A percentile compares a stretch with the other conserved stretches of the same genome.
These are phyloP conservation scores for Neurospora hispaniola DNA, from an alignment of 495 filamentous ascomycete species.

Conservation along the genomic window DNA sequence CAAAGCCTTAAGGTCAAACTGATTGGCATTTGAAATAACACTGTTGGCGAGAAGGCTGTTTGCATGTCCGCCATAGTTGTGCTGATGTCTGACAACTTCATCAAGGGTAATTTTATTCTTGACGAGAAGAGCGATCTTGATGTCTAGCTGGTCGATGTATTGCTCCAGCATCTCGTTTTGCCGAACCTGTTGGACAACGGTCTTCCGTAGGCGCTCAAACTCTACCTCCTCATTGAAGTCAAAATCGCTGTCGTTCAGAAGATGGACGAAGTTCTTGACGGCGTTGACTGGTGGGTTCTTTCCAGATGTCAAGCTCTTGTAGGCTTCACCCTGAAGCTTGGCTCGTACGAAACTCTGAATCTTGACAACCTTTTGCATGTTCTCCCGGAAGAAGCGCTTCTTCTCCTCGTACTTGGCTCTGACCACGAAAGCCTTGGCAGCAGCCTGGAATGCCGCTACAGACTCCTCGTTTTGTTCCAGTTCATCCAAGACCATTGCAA, in stretches of 20 bases:
- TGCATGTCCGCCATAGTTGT: conserved; percentile 87
- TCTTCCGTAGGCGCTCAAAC: conserved; percentile 84
- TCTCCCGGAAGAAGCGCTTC: conserved; percentile 78
- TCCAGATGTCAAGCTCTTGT: conserved; percentile 90
- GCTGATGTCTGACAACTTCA: conserved; percentile 94
- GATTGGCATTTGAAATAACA: conserved; percentile 78
- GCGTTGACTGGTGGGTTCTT: conserved; percentile 96
- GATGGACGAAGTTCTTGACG: conserved; percentile 93
- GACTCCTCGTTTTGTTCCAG: conserved; percentile 73
- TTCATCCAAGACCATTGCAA: conserved; percentile 58
- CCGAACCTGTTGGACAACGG: conserved; percentile 90
- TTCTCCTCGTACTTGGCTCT: conserved; percentile 70
- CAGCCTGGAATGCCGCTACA: conserved; percentile 64
- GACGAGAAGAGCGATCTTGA: conserved; percentile 96
- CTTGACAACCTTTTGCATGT: conserved; percentile 98
- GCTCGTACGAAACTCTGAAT: conserved; percentile 92
- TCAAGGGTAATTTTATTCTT: conserved; percentile 99
- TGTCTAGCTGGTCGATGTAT: conserved; percentile 95
- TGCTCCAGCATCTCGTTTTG: conserved; percentile 96
- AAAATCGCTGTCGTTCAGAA: conserved; percentile 96
- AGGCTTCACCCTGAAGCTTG: conserved; percentile 91
- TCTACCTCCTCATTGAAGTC: conserved; percentile 99
- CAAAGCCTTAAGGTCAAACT: conserved; percentile 91
- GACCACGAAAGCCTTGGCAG: conserved; percentile 62
- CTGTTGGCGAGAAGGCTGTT: conserved; percentile 78